Evolutionary conservation across 2,329 filamentous ascomycete genomes (phyloP).

Genomic region (Colletotrichum chlorophyti): DNA sequence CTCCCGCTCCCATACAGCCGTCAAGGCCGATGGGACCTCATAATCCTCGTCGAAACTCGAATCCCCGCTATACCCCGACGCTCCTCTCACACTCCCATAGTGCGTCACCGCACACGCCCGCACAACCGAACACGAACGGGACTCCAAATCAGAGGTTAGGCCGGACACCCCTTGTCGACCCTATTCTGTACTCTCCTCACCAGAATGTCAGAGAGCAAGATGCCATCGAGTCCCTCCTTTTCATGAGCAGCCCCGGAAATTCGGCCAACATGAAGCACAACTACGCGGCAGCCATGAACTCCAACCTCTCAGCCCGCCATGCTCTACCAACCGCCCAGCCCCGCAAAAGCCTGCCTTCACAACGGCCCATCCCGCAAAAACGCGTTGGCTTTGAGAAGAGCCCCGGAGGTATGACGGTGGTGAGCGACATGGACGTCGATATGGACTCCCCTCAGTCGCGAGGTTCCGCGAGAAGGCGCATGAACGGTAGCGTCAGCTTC

Average conservation of each 20-base stretch:
- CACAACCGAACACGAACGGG: background rate
- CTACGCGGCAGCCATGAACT: slow-evolving; percentile 52
- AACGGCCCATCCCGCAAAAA: slow-evolving; percentile 51
- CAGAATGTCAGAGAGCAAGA: slow-evolving; percentile 79
- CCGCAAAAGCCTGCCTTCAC: slow-evolving; percentile 59
- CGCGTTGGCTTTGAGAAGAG: slow-evolving; percentile 57
- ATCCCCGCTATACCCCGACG: slow-evolving; percentile 54
- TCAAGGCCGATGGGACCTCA: slow-evolving; percentile 43
- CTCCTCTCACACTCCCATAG: slow-evolving; percentile 58
- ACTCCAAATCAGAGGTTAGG: slow-evolving; percentile 42
- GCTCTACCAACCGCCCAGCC: slow-evolving; percentile 55
- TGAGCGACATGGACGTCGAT: slow-evolving; percentile 55
- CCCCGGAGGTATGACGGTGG: slow-evolving; percentile 41
- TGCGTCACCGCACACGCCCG: slow-evolving; percentile 46
- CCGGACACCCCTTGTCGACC: slow-evolving; percentile 50
- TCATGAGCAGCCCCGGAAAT: slow-evolving; percentile 82
- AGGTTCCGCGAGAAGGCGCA: slow-evolving; percentile 33
- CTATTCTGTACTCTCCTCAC: slow-evolving; percentile 71
- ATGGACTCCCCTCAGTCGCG: slow-evolving; percentile 43
- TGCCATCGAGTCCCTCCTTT: slow-evolving; percentile 79
- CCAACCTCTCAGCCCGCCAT: slow-evolving; percentile 34
- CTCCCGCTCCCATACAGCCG: slow-evolving; percentile 62
- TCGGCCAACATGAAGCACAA: slow-evolving; percentile 66
- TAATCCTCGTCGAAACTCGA: slow-evolving; percentile 58
- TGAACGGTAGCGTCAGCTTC: slow-evolving; percentile 38